Base-by-base conservation (phyloP, 768 basidiomycete species). In the Mrakia gelida region DNA sequence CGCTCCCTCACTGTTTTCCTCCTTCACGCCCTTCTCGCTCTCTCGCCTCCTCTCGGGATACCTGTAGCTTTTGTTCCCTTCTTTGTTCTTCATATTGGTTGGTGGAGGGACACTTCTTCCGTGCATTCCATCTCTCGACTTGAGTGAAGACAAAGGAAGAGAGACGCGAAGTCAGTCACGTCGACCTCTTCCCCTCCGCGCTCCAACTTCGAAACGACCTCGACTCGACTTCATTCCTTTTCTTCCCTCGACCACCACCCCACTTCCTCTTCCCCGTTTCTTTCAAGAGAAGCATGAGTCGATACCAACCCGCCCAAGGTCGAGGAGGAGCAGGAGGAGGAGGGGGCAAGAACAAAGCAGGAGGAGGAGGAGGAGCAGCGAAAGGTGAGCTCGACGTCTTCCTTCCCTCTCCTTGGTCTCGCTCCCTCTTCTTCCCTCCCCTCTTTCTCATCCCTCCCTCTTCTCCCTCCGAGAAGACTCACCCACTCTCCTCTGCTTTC, bases 251-350 rank as follows among this genome's bases (percentile, higher is more conserved):
- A 59, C 28, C n/a, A 5, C 59, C 59, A 59, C 59, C n/a, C 11
- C 59, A n/a, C n/a, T 26, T 16, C 59, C 26, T 8, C n/a, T 16
- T 28, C n/a, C 59, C 3, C 59, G n/a, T 5, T 59, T 59, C 59
- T 59, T 59, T 56, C 54, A 15, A 54, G 52, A 15, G 16, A 54
- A 23, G 16, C 49, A 59, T 59, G 59, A 59, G 59, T 59, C 59
- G 59, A 26, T 59, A 59, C 26, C 59, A 59, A 15, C 59, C 59
- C 18, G 49, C 18, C 21, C 59, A 59, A 11, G 28, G 26, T 28
- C 59, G 59, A 59, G 59, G 59, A 59, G 59, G 59, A 21, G 54
- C n/a, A 59, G 59, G 59, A 59, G 59, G 59, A 21, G 54, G 54
- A 26, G 54, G 54, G 4, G 13, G 28, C 26, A 65, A n/a, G 30